phyloP scores from a whole-genome alignment of 2,329 filamentous ascomycete species.

The Ascocoryne sarcoides region DNA sequence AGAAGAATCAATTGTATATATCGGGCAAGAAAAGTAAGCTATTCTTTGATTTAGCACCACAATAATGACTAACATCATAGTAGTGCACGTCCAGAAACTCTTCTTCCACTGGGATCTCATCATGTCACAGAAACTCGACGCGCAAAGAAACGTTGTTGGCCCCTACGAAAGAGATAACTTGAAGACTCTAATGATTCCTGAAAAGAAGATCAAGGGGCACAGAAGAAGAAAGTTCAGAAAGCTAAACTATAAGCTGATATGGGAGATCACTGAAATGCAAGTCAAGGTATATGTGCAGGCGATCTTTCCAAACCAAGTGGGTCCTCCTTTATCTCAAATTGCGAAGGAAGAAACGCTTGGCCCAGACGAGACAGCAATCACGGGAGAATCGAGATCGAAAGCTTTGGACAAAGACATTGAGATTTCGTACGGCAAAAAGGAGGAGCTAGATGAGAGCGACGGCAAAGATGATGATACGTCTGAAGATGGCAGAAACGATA shows the following conservation, averaged over 20 bases:
- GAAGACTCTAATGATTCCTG: neutral
- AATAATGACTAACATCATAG: neutral
- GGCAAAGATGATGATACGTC: too few relatives aligned
- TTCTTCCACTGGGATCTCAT: conserved; percentile 9
- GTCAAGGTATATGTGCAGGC: conserved; percentile 7
- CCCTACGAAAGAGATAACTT: conserved; percentile 4
- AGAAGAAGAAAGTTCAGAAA: neutral
- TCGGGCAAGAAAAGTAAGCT: too few relatives aligned
- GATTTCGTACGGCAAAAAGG: too few relatives aligned
- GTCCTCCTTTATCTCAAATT: conserved; percentile 1
- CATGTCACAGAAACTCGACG: conserved; percentile 9
- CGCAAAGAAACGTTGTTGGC: neutral
- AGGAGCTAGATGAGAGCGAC: too few relatives aligned
- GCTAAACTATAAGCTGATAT: conserved; percentile 8
- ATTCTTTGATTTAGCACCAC: too few relatives aligned
- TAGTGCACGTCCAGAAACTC: conserved; percentile 8
- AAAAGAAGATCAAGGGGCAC: conserved; percentile 1
- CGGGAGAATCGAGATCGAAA: conserved; percentile 5
- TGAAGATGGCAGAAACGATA: too few relatives aligned
- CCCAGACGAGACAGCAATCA: too few relatives aligned
- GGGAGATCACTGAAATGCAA: conserved; percentile 14
- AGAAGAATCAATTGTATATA: conserved; percentile 4
- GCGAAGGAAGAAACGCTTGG: too few relatives aligned
- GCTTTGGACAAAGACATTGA: conserved; percentile 6
- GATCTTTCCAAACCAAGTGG: conserved; percentile 7